Evolutionary conservation across 331 rosid species (phyloP), one percentile per base, ranked within the genome.

Genomic region (Ulmus americana): DNA sequence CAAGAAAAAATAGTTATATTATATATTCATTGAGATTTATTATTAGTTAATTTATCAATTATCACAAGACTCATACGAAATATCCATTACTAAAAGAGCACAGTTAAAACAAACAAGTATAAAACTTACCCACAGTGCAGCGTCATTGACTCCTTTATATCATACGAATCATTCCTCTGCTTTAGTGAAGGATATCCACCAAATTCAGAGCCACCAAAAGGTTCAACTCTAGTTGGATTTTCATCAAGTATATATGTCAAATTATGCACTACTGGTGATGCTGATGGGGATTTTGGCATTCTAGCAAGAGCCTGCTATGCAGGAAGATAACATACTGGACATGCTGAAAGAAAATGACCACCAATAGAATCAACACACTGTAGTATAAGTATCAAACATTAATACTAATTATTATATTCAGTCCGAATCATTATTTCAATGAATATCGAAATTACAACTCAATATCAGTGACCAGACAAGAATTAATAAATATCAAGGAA

Each of bases 81-180:
- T 67, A 44, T 7, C 55, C 56, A 55, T 4, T 39, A 49, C 28
- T 47, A 45, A 50, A 47, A 69, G 47, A 10, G 60, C 56, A 62
- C n/a, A 50, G 48, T 44, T 46, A 75, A 59, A 67, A 41, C 38
- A 9, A 47, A 62, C 42, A 63, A 45, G 64, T 66, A 49, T 38
- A 61, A 82, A 73, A 80, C 98, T 71, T 74, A 92, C 98, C 98
- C 98, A 79, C 98, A 92, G 67, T 89, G 91, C 72, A 92, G 95
- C 10, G 49, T 64, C 98, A 92, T 92, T 9, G 83, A 79, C 73
- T 85, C 95, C 75, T 83, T 85, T 75, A 92, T 74, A 74, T 89
- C 86, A 85, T 81, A 92, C 59, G 95, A 84, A 56, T 86, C 95
- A 76, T 80, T 81, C 77, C 98, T 85, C 78, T 85, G 95, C 70